These are phyloP conservation scores for Aspergillus pseudoterreus DNA, from an alignment of 2,329 filamentous ascomycete species.

Conservation along the genomic window DNA sequence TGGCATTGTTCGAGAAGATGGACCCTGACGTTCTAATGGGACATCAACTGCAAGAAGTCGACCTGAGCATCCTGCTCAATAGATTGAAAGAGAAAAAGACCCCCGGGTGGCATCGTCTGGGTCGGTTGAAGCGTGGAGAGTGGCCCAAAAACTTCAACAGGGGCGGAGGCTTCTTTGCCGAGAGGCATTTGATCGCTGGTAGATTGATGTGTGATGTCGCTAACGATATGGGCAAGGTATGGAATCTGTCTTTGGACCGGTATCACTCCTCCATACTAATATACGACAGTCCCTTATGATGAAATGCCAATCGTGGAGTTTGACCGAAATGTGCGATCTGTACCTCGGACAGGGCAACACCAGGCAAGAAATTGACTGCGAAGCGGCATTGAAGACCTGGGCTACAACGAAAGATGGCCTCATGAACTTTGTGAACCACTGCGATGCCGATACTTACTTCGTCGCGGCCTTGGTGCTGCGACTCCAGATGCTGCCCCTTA, in stretches of 20 bases:
- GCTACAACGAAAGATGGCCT: constrained; percentile 77
- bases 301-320: constrained; percentile 96
- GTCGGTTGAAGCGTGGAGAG: constrained; percentile 73
- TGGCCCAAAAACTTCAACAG: constrained; percentile 89
- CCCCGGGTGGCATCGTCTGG: constrained; percentile 90
- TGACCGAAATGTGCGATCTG: constrained; percentile 95
- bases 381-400: constrained; percentile 82
- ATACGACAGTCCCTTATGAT: constrained; percentile 70
- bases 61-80: constrained; percentile 86
- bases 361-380: constrained; percentile 83
- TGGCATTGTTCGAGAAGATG: constrained; percentile 80
- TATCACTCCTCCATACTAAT: constrained; percentile 20
- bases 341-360: constrained; percentile 71
- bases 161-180: constrained; percentile 84
- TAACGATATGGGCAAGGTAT: constrained; percentile 85
- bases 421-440: constrained; percentile 90
- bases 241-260: background rate
- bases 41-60: constrained; percentile 94
- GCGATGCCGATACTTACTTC: constrained; percentile 93
- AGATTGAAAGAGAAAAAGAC: constrained; percentile 87
- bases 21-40: constrained; percentile 94
- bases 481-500: constrained; percentile 87
- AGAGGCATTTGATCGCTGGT: constrained; percentile 84
- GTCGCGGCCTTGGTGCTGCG: constrained; percentile 85
- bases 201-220: constrained; percentile 88